Base-by-base conservation (phyloP, 2,329 filamentous ascomycete genomes). In the Leptographium radiaticola region DNA sequence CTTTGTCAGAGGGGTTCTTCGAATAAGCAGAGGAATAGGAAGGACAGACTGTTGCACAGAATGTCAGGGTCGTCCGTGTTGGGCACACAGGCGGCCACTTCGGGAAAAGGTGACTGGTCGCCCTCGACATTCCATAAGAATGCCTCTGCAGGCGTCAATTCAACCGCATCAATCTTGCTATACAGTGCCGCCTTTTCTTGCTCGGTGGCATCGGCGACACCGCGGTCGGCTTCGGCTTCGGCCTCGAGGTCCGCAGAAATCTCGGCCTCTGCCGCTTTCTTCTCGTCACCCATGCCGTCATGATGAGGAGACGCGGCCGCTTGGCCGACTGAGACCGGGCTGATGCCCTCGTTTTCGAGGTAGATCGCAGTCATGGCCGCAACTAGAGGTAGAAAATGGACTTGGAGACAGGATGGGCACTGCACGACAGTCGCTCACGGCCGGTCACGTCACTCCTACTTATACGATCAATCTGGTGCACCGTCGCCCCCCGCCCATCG, bases 81-180 rank as follows among this genome's bases (percentile, higher is more conserved):
- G 15, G 55, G 50, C 25, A 57, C 55, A 36, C 55, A 57, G 6
- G 55, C 53, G 1, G 53, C 55, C 9, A 57, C 55, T 11, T 57
- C 55, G 16, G 55, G 52, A n/a, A 57, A 56, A 15, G 55, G 55
- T 12, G 55, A 56, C 45, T 56, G 52, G 16, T 56, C 55, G 30
- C 55, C 55, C 6, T 50, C 49, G 10, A 56, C 55, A 45, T 51
- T 46, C 49, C 44, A 48, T 6, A 36, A 11, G n/a, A 56, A 56
- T 1, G 55, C 51, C 34, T 56, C 55, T n/a, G 44, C 31, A 3
- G 55, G 52, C 18, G 44, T 56, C 44, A 56, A n/a, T 12, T 56
- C 51, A 13, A 38, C 43, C 42, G 36, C 38, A 16, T 53, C 52
- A 9, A 12, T 16, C 18, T 43, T 39, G 20, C 12, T 31, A 11